A percentile compares a stretch with the other conserved stretches of the same genome.
phyloP scores from a whole-genome alignment of 1,139 yeast species.

The Geotrichum phurueaensis region DNA sequence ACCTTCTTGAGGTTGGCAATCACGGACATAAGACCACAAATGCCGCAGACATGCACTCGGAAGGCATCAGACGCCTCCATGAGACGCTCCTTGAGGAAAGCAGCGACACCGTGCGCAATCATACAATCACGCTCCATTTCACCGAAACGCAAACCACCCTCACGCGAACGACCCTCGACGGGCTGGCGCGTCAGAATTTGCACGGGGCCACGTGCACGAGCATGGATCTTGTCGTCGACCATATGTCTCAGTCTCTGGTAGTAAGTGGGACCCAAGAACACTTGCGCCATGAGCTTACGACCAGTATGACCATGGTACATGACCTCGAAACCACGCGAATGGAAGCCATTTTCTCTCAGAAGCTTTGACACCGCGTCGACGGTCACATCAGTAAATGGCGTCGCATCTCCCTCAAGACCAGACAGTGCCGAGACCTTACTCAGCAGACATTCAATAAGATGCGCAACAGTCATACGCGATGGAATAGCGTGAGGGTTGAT shows the following conservation, averaged over 20 bases:
- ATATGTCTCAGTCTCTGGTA: slow-evolving; percentile 97
- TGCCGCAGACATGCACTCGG: slow-evolving; percentile 96
- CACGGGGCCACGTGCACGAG: slow-evolving; percentile 98
- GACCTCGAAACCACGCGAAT: slow-evolving; percentile 96
- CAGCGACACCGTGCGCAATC: slow-evolving; percentile 99
- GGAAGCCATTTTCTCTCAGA: slow-evolving; percentile 92
- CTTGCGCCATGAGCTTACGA: slow-evolving; percentile 93
- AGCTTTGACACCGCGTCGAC: slow-evolving; percentile 92
- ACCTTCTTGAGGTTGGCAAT: slow-evolving; percentile 95
- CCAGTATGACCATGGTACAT: slow-evolving; percentile 99
- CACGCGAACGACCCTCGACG: slow-evolving; percentile 98
- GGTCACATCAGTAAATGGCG: slow-evolving; percentile 96
- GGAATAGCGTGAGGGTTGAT: slow-evolving; percentile 99
- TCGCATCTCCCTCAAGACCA: slow-evolving; percentile 98
- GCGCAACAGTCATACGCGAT: slow-evolving; percentile 99
- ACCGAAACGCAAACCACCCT: slow-evolving; percentile 99
- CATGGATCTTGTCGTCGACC: slow-evolving; percentile 99
- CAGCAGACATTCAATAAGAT: slow-evolving; percentile 93
- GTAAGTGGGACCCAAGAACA: slow-evolving; percentile 97
- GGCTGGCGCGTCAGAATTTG: slow-evolving; percentile 98
- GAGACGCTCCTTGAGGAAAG: slow-evolving; percentile 90
- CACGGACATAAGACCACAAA: slow-evolving; percentile 96
- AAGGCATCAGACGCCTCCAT: slow-evolving; percentile 99
- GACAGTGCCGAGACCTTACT: slow-evolving; percentile 92
- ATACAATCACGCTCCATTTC: slow-evolving; percentile 99